A percentile compares a stretch with the other conserved stretches of the same genome.
phyloP scores from a whole-genome alignment of 345 rosid genomes.

The Salix caprea region DNA sequence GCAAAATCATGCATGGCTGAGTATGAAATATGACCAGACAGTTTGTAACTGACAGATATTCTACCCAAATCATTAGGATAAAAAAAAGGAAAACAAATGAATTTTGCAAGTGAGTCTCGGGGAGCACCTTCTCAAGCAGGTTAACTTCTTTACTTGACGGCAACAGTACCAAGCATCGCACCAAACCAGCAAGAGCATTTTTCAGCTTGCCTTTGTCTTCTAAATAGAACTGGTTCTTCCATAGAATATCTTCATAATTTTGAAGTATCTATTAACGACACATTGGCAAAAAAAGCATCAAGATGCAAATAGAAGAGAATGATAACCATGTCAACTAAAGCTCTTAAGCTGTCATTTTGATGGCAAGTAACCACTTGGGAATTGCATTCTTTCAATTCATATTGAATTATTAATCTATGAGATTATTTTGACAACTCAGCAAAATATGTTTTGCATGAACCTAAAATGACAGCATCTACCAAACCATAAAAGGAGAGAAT shows the following conservation, averaged over 20 bases:
- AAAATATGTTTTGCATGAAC: background rate
- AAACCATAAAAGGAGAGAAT: background rate
- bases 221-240: constrained; percentile 54
- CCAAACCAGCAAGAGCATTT: constrained; percentile 64
- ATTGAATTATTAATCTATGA: background rate
- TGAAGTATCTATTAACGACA: constrained; percentile 57
- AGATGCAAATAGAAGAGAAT: background rate
- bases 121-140: constrained; percentile 41
- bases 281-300: constrained; percentile 7
- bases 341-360: background rate
- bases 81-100: background rate
- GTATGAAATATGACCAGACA: background rate
- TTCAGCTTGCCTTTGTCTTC: constrained; percentile 72
- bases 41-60: background rate
- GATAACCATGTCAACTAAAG: background rate
- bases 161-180: constrained; percentile 65
- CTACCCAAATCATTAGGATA: background rate
- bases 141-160: constrained; percentile 39
- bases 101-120: constrained; percentile 2
- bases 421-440: background rate
- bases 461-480: background rate
- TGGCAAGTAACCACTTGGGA: background rate
- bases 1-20: background rate
- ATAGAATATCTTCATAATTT: constrained; percentile 65
- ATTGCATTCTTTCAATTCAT: background rate